Evolutionary conservation across 768 basidiomycete species (phyloP), one percentile per base, ranked within the genome.

Genomic region (Podaxis sp.): DNA sequence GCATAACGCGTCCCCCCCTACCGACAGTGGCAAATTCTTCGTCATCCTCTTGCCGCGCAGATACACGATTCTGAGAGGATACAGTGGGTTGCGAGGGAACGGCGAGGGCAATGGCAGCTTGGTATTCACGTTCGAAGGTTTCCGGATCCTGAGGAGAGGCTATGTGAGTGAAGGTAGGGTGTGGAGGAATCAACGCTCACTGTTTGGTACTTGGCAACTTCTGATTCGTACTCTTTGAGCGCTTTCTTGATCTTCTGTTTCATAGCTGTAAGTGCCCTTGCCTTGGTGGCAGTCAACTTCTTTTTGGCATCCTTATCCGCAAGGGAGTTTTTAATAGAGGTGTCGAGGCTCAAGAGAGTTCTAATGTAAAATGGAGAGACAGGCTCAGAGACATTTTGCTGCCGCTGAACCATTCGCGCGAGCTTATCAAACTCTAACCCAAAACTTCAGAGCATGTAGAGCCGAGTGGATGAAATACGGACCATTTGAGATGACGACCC

Each of bases 171-270:
- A 33, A 51, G 36, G 17, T 36, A n/a, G 6, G 17, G 24, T 44
- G 28, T 33, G 6, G 19, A 15, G 13, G 46, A 15, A 15, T 51
- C 46, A 53, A 28, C 8, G 72, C 84, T 67, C 69, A 95, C 95
- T 73, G 85, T 82, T 71, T 90, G 89, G 77, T 87, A 98, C 63
- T 84, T 84, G 72, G 87, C 87, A 46, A 96, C 75, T 67, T 93
- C 89, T 11, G 74, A 75, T 77, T 98, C 97, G 72, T 93, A 84
- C 73, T 99, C 97, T 75, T 95, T 96, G 60, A 82, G 69, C 9
- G 90, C 84, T 79, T 96, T 99, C 79, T 92, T 96, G 60, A 98
- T 83, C 75, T 96, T 97, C 77, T 99, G 96, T 78, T 96, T 98
- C 88, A 98, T 91, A n/a, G 92, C 91, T 57, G 94, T 98, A 67